phyloP scores from a whole-genome alignment of 2,329 filamentous ascomycete species.

The Monilinia vaccinii-corymbosi region DNA sequence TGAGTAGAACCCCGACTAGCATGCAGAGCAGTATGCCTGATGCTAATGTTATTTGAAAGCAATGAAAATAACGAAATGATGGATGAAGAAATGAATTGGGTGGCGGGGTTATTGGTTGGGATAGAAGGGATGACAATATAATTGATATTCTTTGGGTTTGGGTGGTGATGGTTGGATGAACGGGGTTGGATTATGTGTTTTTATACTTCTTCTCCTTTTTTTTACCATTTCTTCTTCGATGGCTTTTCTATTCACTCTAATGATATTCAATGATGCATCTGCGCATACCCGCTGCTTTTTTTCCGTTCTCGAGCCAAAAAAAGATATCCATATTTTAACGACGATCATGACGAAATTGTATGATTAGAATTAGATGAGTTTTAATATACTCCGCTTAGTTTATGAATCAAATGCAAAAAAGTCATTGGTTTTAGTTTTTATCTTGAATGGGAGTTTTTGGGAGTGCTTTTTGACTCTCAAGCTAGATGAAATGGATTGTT shows the following conservation, averaged over 20 bases:
- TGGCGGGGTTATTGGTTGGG: not conserved
- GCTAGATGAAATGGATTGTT: not conserved
- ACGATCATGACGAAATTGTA: conserved; percentile 5
- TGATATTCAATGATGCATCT: conserved; percentile 3
- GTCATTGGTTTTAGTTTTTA: not conserved
- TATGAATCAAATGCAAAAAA: not conserved
- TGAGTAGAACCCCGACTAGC: conserved; percentile 17
- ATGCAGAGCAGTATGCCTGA: conserved; percentile 29
- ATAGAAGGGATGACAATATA: not conserved
- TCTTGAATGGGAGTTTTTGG: not conserved
- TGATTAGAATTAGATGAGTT: not conserved
- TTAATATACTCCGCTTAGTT: not conserved
- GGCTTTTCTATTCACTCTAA: not conserved
- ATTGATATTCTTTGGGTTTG: conserved; percentile 2
- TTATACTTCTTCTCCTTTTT: not conserved
- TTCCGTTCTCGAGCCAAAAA: not conserved
- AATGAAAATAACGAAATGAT: not conserved
- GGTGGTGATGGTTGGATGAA: not conserved
- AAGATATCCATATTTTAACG: conserved; percentile 9
- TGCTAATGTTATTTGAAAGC: conserved; percentile 20
- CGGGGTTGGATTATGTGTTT: not conserved
- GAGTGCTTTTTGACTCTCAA: not conserved
- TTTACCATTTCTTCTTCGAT: not conserved
- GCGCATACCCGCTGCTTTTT: not conserved
- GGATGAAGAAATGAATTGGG: not conserved